Evolutionary conservation across 2,329 filamentous ascomycete genomes (phyloP), one percentile per base, ranked within the genome.

Genomic region (Epichloe uncinata): DNA sequence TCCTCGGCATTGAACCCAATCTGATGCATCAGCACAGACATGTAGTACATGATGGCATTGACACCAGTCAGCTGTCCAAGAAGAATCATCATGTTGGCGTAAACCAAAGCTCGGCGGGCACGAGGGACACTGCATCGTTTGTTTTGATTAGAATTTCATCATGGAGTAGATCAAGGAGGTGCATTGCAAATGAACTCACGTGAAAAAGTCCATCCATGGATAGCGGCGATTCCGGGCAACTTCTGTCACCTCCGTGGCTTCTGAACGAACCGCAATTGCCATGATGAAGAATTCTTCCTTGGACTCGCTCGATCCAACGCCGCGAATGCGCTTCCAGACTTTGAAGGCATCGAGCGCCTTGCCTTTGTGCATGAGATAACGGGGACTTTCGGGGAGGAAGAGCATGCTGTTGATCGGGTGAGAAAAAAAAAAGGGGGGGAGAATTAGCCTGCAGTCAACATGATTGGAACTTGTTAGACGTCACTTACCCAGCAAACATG

Each of bases 191-290:
- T 12, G 3, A 15, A 55, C 62, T 47, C 52, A 62, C 62, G 82
- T 86, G 67, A 87, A 77, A 67, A 87, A 84, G 61, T 87, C 83
- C 69, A 86, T 71, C 81, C 82, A 87, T 0, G 81, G 77, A 65
- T 77, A 84, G 30, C 73, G 73, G 51, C 72, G 72, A 56, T 77
- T 77, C 48, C 69, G 67, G 7, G 71, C 67, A 8, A 73, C 73
- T 53, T 75, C 71, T n/a, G 63, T 60, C 8, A 76, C 70, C 4
- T 73, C 66, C 26, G 71, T 72, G 54, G 83, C 71, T 54, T 83
- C 77, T 20, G 73, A 71, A 34, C 69, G 69, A 11, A 85, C 77
- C 0, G 75, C 70, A n/a, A 74, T 72, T 52, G 81, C 80, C 82
- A 87, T 86, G 60, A 82, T 71, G 59, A 82, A 84, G 65, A 86